Evolutionary conservation across 2,329 filamentous ascomycete genomes (phyloP).

Genomic region (Paradendryphiella salina): DNA sequence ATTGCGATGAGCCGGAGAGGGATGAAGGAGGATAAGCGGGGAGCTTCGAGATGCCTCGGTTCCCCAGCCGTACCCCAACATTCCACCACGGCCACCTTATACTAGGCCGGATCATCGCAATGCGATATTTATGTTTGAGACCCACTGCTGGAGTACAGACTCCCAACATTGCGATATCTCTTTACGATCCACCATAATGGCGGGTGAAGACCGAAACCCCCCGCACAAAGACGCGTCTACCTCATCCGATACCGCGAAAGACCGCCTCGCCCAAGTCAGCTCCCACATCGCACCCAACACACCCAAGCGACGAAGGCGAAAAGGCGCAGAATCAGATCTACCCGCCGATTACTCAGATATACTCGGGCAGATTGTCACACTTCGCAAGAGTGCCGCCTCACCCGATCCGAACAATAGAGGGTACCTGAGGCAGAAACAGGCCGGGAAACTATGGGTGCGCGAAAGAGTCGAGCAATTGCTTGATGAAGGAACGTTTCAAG

Average conservation of each 20-base stretch:
- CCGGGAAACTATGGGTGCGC: conserved; percentile 67
- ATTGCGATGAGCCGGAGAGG: neutral
- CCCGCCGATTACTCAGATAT: conserved; percentile 66
- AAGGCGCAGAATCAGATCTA: conserved; percentile 48
- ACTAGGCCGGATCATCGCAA: conserved; percentile 9
- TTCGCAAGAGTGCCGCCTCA: conserved; percentile 58
- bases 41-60: conserved; percentile 35
- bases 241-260: conserved; percentile 39
- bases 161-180: neutral
- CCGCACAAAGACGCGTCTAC: conserved; percentile 24
- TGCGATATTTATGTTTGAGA: conserved; percentile 22
- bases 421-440: conserved; percentile 65
- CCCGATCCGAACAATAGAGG: conserved; percentile 59
- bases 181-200: conserved; percentile 20
- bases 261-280: conserved; percentile 55
- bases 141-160: conserved; percentile 19
- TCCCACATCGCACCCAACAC: conserved; percentile 49
- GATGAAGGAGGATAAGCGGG: conserved; percentile 24
- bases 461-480: conserved; percentile 63
- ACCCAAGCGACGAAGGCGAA: conserved; percentile 44
- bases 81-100: conserved; percentile 6
- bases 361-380: conserved; percentile 58
- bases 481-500: conserved; percentile 59
- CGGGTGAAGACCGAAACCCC: conserved; percentile 24
- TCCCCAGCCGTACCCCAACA: conserved; percentile 23